phyloP scores from a whole-genome alignment of 2,329 filamentous ascomycete species.

The Diaporthe ampelina region DNA sequence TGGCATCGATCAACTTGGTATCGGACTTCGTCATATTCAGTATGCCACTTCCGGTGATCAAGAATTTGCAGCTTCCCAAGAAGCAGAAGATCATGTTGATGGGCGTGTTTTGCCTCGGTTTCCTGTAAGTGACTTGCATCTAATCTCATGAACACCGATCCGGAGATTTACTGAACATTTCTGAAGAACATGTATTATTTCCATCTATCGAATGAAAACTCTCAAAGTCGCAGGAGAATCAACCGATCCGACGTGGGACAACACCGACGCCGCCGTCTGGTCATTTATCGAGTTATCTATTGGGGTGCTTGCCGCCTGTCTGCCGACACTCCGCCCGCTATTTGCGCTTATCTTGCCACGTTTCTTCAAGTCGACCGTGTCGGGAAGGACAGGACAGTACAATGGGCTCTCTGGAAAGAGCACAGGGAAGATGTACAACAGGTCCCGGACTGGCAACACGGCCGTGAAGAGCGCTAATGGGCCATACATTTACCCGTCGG shows the following conservation, averaged over 20 bases:
- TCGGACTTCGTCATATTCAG: conserved; percentile 47
- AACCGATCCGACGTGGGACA: conserved; percentile 47
- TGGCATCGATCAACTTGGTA: conserved; percentile 46
- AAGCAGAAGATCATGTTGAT: conserved; percentile 46
- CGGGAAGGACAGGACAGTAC: conserved; percentile 16
- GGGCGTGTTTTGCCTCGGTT: conserved; percentile 46
- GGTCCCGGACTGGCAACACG: conserved; percentile 24
- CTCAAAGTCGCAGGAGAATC: conserved; percentile 45
- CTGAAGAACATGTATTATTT: conserved; percentile 48
- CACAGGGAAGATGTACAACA: conserved; percentile 11
- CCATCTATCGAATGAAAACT: conserved; percentile 47
- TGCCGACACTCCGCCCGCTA: conserved; percentile 49
- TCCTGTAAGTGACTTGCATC: conserved; percentile 44
- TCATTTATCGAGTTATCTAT: conserved; percentile 49
- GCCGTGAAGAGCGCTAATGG: background rate
- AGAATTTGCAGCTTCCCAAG: conserved; percentile 45
- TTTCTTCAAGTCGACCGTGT: conserved; percentile 41
- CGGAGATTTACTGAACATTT: background rate
- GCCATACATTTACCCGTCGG: background rate
- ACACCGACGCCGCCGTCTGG: conserved; percentile 49
- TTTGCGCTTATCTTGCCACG: conserved; percentile 44
- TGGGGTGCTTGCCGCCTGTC: conserved; percentile 47
- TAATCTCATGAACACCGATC: background rate
- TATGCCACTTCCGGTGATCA: conserved; percentile 47
- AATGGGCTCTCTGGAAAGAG: conserved; percentile 22